Conservation (phyloP, 2,329 filamentous ascomycete genomes). For the Colletotrichum sansevieriae region DNA sequence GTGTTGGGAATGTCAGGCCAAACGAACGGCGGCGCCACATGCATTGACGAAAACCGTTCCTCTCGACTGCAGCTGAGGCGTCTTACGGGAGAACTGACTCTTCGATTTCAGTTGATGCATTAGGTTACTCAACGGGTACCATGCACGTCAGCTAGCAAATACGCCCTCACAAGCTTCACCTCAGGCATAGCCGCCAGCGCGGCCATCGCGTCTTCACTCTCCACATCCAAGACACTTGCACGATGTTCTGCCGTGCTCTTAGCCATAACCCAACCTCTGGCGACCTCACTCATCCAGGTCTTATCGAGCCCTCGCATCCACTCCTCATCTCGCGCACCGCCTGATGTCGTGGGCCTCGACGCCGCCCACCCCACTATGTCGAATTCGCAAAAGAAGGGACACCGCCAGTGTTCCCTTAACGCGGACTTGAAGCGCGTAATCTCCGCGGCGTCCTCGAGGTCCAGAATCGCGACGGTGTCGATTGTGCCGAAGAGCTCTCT, state of each 20-base stretch:
- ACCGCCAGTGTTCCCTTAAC: constrained; percentile 18
- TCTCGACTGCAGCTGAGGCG: neutral
- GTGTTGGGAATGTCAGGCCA: too few species aligned
- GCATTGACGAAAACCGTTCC: too few species aligned
- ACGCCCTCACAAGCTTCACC: constrained; percentile 32
- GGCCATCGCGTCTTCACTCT: neutral
- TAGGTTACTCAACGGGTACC: neutral
- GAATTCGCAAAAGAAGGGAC: constrained; percentile 35
- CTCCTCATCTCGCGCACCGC: neutral
- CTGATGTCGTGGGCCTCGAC: neutral
- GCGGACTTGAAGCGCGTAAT: constrained; percentile 18
- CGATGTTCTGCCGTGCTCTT: neutral
- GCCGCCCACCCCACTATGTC: constrained; percentile 34
- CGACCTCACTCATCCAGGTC: constrained; percentile 36
- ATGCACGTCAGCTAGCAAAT: constrained; percentile 1
- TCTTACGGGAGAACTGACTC: neutral
- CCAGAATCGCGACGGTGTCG: constrained; percentile 15
- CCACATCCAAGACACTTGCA: neutral
- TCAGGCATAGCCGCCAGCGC: constrained; percentile 21
- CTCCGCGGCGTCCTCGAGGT: constrained; percentile 30
- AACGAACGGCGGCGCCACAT: constrained; percentile 4
- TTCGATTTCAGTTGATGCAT: too few species aligned
- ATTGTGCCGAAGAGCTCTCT: constrained; percentile 8
- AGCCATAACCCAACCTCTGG: constrained; percentile 28
- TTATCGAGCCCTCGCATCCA: constrained; percentile 28